These are phyloP conservation scores for Cichorium intybus DNA, from an alignment of 140 eudicot species.

Conservation along the genomic window DNA sequence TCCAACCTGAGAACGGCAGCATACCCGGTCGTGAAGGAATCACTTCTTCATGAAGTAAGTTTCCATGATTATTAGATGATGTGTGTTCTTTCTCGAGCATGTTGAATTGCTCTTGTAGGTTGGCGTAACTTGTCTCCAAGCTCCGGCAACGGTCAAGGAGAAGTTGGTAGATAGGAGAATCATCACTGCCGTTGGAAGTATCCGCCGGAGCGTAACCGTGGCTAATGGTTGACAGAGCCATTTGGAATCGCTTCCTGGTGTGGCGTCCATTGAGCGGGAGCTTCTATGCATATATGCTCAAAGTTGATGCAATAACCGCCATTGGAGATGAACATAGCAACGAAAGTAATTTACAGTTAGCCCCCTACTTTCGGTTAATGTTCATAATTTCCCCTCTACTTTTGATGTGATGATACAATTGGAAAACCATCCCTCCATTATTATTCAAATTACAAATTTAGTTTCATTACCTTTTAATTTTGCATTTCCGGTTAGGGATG, in stretches of 20 bases:
- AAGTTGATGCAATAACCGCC: conserved; percentile 33
- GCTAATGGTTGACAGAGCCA: conserved; percentile 33
- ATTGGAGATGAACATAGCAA: conserved; percentile 18
- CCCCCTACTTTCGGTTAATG: conserved; percentile 5
- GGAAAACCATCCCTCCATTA: not conserved
- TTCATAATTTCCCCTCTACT: not conserved
- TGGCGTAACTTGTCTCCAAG: conserved; percentile 66
- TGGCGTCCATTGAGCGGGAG: conserved; percentile 18
- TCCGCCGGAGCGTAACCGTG: conserved; percentile 18
- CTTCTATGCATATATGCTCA: conserved; percentile 14
- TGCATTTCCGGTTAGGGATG: not conserved
- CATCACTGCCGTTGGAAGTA: conserved; percentile 24
- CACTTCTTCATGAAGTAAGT: conserved; percentile 10
- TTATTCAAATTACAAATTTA: not conserved
- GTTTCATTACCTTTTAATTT: not conserved
- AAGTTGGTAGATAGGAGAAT: conserved; percentile 31
- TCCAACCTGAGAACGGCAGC: conserved; percentile 30
- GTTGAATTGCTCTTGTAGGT: conserved; percentile 52
- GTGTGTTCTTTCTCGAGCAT: conserved; percentile 30
- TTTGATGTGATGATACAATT: not conserved
- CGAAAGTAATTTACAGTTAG: not conserved
- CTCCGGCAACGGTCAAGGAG: conserved; percentile 54
- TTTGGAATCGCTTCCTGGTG: not conserved
- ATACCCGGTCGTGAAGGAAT: conserved; percentile 25
- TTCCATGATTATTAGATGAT: not conserved